Base-by-base conservation (phyloP, 139 green algal genomes). In the Picochlorum costavermella region DNA sequence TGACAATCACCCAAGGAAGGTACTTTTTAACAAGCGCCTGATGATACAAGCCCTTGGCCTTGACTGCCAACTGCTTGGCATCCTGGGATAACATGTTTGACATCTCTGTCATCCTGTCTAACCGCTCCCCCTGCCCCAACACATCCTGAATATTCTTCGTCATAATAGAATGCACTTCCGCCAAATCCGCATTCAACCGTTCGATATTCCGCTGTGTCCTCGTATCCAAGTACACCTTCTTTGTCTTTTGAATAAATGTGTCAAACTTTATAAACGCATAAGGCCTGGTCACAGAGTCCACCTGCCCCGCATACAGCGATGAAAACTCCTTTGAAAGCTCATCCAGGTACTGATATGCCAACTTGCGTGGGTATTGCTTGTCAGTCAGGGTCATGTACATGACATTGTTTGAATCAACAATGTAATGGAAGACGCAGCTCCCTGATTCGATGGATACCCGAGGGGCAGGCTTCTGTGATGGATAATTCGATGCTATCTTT, bases 221-320 rank as follows among this genome's bases (percentile, higher is more conserved):
- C 0, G 89, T 95, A 75, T 99, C 94, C 48, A 94, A 59, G 67
- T 98, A 99, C 23, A 98, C 77, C 75, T 96, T 96, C 72, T 92
- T 95, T 3, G 92, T 99, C 69, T 96, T 97, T 70, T 98, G 91
- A 58, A 99, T 98, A 71, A 98, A 98, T 0, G 92, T 99, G 78
- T 99, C 92, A 77, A 99, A 99, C 72, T 99, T 99, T 64, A 99
- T 97, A 75, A 98, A 99, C 5, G 94, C 94, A 61, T 98, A 99
- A 0, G 94, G 94, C 30, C 92, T 74, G 16, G 81, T 85, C 5
- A 92, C 89, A n/a, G 66, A 76, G 3, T 97, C 91, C 48, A 98
- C 86, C 62, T 96, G 83, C 2, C 56, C 45, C 5, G 83, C 83
- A 61, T 97, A 97, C 64, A 96, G 70, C 25, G 81, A 73, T 17